Evolutionary conservation across 169 alveolate species (phyloP), one percentile per base, ranked within the genome.

Genomic region (Cryptosporidium tyzzeri): DNA sequence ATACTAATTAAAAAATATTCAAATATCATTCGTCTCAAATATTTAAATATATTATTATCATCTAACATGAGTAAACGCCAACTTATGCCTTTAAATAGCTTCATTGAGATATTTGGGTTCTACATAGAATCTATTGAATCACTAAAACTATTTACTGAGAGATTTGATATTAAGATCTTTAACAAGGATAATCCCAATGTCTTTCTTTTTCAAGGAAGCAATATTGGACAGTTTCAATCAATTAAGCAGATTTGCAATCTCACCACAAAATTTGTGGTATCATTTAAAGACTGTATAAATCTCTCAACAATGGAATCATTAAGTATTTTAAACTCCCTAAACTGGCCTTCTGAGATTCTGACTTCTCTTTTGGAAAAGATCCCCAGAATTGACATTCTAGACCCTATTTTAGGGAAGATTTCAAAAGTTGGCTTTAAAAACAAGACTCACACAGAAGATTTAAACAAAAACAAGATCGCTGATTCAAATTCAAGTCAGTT

Each of bases 91-190:
- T 59, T 80, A n/a, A 41, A 21, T 6, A 6, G 55, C 21, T 80
- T 80, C 41, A 62, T 80, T 80, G 75, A 80, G 53, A 39, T 62
- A 9, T 80, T 80, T 80, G 89, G 89, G 58, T 61, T 80, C 18
- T 80, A 80, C 48, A 41, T 80, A 23, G 89, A 80, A 45, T 59
- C 73, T 8, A 26, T 65, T 23, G 80, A 80, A 33, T 59, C 71
- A 18, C 33, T 80, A 6, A 80, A 44, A n/a, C 53, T 80, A 18
- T 80, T 80, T 65, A 62, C 69, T 26, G 69, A 80, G 18, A 59
- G 75, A 44, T 80, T 80, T 80, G 75, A 41, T 23, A 73, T 73
- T 31, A 53, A 73, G 37, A 55, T 73, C 21, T 73, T 53, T 59
- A 58, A 62, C 2, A 73, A 58, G 1, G 86, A 73, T 9, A 53